Evolutionary conservation across 306 rosid species (phyloP).

Genomic region (Ceratonia siliqua): DNA sequence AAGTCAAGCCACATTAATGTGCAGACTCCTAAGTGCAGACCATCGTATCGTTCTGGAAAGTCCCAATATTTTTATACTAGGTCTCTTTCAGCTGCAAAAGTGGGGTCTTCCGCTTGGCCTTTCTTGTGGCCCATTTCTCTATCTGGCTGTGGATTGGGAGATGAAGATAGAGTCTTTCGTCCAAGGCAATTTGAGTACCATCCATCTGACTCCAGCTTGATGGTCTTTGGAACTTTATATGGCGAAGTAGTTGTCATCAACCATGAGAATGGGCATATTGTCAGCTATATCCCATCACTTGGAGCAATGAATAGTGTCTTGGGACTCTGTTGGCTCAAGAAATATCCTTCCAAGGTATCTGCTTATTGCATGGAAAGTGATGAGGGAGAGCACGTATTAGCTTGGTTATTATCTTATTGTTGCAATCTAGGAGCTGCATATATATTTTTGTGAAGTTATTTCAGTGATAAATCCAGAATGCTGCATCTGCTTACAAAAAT

Average conservation of each 20-base stretch:
- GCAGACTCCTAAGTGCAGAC: conserved; percentile 37
- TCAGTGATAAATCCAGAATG: conserved; percentile 8
- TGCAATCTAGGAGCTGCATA: conserved; percentile 21
- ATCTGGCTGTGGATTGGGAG: conserved; percentile 49
- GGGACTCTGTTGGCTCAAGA: conserved; percentile 91
- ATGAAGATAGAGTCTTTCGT: conserved; percentile 56
- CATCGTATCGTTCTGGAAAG: conserved; percentile 45
- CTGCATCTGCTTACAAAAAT: conserved; percentile 12
- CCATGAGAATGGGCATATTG: conserved; percentile 69
- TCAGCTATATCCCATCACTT: conserved; percentile 68
- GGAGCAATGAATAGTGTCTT: conserved; percentile 86
- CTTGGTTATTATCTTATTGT: conserved; percentile 8
- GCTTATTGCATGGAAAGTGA: conserved; percentile 22
- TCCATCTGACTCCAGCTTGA: conserved; percentile 73
- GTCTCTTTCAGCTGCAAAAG: conserved; percentile 77
- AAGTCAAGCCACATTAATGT: conserved; percentile 50
- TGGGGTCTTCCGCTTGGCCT: conserved; percentile 86
- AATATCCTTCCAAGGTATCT: conserved; percentile 78
- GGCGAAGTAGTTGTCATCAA: conserved; percentile 83
- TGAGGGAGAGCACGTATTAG: not conserved
- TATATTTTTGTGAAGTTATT: not conserved
- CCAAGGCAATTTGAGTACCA: conserved; percentile 93
- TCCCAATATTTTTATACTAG: conserved; percentile 62
- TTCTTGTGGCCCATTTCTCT: conserved; percentile 63
- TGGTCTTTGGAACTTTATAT: conserved; percentile 86